These are phyloP conservation scores for Chlorella sorokiniana DNA, from an alignment of 139 green algal genomes.

Conservation along the genomic window DNA sequence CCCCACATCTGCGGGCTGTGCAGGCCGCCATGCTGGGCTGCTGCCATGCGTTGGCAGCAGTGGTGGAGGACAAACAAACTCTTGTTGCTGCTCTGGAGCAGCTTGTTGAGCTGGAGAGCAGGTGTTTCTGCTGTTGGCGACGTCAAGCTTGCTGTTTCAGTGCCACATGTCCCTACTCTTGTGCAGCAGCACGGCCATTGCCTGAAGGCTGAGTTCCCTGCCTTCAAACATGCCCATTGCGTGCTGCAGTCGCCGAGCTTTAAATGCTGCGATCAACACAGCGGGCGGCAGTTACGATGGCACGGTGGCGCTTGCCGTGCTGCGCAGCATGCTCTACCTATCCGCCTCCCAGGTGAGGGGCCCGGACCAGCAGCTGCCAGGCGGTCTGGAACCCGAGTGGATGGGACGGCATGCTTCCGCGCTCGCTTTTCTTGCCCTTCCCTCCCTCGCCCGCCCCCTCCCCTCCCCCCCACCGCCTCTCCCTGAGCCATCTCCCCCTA, in stretches of 20 bases:
- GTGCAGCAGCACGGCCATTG: no score
- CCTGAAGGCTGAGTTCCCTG: no score
- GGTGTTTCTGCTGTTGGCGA: neutral
- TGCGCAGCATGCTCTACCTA: neutral
- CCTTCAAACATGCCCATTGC: neutral
- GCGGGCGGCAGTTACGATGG: neutral
- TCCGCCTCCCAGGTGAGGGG: neutral
- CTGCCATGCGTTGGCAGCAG: slow-evolving; percentile 1
- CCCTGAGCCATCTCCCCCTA: neutral
- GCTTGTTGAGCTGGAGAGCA: neutral
- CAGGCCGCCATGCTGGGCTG: neutral
- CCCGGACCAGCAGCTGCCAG: neutral
- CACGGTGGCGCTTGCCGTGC: neutral
- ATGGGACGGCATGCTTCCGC: neutral
- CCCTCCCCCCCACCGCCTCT: no score
- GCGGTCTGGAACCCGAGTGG: neutral
- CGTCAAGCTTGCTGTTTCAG: neutral
- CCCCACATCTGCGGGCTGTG: neutral
- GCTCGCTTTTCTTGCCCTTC: neutral
- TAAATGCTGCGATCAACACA: neutral
- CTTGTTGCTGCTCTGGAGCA: neutral
- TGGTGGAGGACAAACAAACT: neutral
- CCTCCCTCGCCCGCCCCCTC: neutral
- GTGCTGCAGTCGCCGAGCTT: neutral
- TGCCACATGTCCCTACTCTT: neutral